Conservation (phyloP, 108 stramenopile genomes). For the Conticribra guillardii region DNA sequence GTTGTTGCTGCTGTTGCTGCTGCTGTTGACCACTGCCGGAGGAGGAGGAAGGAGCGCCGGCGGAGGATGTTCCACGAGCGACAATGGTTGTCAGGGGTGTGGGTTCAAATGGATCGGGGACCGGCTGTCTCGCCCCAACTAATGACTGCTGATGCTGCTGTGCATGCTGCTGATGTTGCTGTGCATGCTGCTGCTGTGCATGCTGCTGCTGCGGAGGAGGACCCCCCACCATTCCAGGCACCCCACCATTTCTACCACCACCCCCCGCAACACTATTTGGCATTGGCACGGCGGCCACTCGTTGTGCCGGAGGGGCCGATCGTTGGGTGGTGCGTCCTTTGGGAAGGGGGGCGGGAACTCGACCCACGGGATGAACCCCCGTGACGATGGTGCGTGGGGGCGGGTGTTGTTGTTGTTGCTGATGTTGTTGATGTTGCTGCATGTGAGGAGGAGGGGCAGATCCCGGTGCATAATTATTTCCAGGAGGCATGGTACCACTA, state of each 20-base stretch:
- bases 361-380: background rate
- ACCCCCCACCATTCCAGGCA: background rate
- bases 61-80: background rate
- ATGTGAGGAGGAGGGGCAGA: background rate
- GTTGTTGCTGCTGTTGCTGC: background rate
- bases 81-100: background rate
- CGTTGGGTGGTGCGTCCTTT: slow-evolving; percentile 25
- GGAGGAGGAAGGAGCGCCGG: background rate
- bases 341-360: slow-evolving; percentile 32
- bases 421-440: slow-evolving; percentile 9
- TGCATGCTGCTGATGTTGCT: slow-evolving; percentile 17
- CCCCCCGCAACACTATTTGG: too few relatives aligned
- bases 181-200: background rate
- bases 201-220: slow-evolving; percentile 9
- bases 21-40: background rate
- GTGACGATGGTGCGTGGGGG: background rate
- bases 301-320: slow-evolving; percentile 24
- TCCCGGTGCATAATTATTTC: background rate
- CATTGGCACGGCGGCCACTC: slow-evolving; percentile 33
- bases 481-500: slow-evolving; percentile 1
- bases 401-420: slow-evolving; percentile 10
- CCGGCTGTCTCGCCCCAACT: background rate
- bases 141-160: slow-evolving; percentile 4
- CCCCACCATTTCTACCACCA: background rate
- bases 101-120: background rate